Conservation (phyloP, 2,329 filamentous ascomycete species). For the Stachybotrys chartarum region DNA sequence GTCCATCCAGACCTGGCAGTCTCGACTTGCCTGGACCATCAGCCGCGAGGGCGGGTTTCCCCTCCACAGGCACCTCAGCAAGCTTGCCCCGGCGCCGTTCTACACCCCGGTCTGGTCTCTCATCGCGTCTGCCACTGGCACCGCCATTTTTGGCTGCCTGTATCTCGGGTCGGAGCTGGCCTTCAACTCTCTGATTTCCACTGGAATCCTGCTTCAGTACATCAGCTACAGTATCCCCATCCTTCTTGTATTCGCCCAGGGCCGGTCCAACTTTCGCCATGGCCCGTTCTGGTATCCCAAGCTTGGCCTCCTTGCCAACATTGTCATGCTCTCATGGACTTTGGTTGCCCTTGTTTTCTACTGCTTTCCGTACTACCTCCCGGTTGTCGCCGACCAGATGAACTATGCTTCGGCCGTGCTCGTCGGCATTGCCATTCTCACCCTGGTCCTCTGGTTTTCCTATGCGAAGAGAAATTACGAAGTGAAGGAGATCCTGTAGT, state of each 20-base stretch:
- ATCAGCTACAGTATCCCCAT: constrained; percentile 19
- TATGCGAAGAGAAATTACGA: constrained; percentile 15
- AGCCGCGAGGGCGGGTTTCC: constrained; percentile 17
- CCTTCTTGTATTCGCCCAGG: constrained; percentile 11
- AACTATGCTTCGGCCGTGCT: constrained; percentile 17
- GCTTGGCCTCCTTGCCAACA: constrained; percentile 15
- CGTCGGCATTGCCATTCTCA: constrained; percentile 8
- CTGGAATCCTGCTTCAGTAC: constrained; percentile 16
- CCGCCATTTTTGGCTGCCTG: constrained; percentile 17
- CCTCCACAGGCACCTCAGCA: constrained; percentile 12
- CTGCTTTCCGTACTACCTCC: constrained; percentile 17
- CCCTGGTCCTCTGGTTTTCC: constrained; percentile 11
- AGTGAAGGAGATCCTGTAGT: constrained; percentile 10
- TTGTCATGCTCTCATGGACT: constrained; percentile 15
- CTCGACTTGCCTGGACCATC: constrained; percentile 19
- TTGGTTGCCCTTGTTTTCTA: constrained; percentile 16
- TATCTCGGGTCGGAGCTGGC: constrained; percentile 18
- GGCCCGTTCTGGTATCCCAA: constrained; percentile 19
- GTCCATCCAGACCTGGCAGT: constrained; percentile 21
- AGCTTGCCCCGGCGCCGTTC: constrained; percentile 12
- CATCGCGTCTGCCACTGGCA: constrained; percentile 12
- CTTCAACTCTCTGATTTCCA: constrained; percentile 17
- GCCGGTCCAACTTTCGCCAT: constrained; percentile 15
- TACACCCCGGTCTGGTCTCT: constrained; percentile 17
- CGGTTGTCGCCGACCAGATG: constrained; percentile 12